Base-by-base conservation (phyloP, 2,329 filamentous ascomycete species). In the Colletotrichum sp. region DNA sequence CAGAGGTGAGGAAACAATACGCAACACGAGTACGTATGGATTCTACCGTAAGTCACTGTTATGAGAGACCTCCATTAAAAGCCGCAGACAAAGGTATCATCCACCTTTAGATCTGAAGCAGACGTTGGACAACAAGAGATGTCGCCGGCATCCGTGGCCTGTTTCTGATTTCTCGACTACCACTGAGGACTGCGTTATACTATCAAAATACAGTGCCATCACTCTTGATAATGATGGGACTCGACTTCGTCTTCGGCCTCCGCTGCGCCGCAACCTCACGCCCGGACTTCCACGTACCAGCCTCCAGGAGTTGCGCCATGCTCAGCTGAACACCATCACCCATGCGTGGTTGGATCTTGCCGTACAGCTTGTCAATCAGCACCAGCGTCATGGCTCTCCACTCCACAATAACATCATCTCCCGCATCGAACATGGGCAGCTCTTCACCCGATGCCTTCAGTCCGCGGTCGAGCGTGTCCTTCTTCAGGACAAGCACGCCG, bases 211-310 rank as follows among this genome's bases (percentile, higher is more conserved):
- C 91, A 36, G 94, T 96, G 77, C 94, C 94, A 83, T 96, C 94
- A 76, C 94, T 94, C 73, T 93, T 86, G 79, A 96, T 95, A 87
- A 96, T 92, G 81, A 97, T 96, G 14, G 95, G 95, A 70, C 94
- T 94, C 78, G 95, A 94, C 85, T 94, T 95, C 14, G 94, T 96
- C 80, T 94, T 93, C 18, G 95, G 95, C 73, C 95, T 89, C 59
- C 91, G 93, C 71, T 95, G 92, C 82, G 96, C 94, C 65, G 95
- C 95, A 80, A 96, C 88, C 85, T 96, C 95, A 82, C 95, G 90
- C 71, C 95, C 94, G 78, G 93, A 94, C 76, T 90, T 90, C 89
- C 89, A 90, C 3, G 86, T 87, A 1, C 89, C 89, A 7, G 89
- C 89, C 71, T 90, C 89, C 2, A 90, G 78, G 77, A 90, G 81